A percentile compares a stretch with the other conserved stretches of the same genome.
Conservation (phyloP, 2,329 filamentous ascomycete genomes). For the Venturia carpophila region DNA sequence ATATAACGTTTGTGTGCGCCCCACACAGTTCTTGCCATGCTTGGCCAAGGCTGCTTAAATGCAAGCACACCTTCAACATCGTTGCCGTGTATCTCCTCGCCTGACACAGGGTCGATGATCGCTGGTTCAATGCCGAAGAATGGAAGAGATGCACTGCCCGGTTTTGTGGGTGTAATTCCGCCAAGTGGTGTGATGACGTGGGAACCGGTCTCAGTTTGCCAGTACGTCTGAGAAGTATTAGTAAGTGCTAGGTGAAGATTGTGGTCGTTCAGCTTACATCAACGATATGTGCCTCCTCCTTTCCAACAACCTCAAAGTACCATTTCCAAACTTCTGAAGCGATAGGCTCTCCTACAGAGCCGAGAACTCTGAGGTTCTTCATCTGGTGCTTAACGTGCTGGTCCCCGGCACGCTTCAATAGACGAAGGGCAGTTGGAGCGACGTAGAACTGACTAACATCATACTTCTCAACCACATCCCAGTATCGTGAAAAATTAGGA, state of each 20-base stretch:
- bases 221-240: constrained; percentile 69
- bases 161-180: constrained; percentile 92
- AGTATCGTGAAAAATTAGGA: constrained; percentile 96
- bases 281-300: constrained; percentile 84
- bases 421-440: constrained; percentile 82
- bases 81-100: constrained; percentile 87
- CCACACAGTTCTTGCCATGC: constrained; percentile 97
- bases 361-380: constrained; percentile 80
- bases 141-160: constrained; percentile 86
- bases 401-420: constrained; percentile 92
- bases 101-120: constrained; percentile 93
- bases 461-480: constrained; percentile 96
- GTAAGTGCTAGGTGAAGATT: not conserved
- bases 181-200: constrained; percentile 91
- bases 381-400: constrained; percentile 85
- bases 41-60: constrained; percentile 97
- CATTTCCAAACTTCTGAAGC: constrained; percentile 99
- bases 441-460: constrained; percentile 97
- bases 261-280: constrained; percentile 58
- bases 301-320: constrained; percentile 94
- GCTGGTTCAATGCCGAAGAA: constrained; percentile 98
- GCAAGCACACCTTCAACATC: constrained; percentile 95
- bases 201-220: constrained; percentile 98
- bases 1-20: constrained; percentile 97
- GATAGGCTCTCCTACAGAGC: constrained; percentile 95